Base-by-base conservation (phyloP, 257 asterid species). In the Salvia rosmarinus region DNA sequence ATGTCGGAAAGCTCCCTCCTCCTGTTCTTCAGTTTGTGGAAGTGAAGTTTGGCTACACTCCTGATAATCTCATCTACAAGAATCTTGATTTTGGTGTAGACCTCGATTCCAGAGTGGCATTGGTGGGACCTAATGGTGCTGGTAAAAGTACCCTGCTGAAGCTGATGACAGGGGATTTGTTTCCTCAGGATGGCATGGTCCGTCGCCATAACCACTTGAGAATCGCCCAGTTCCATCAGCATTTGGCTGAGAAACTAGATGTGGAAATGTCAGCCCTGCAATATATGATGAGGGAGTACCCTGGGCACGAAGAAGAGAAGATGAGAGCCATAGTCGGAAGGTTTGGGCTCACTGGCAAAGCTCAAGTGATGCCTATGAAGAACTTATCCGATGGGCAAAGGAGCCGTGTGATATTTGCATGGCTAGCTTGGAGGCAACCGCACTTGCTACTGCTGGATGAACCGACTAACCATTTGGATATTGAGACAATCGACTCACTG, bases 61-160 rank as follows among this genome's bases (percentile, higher is more conserved):
- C 96, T 1, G 99, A 91, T 4, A 88, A 88, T 76, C 94, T 91
- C 60, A 85, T 95, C 73, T 91, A 95, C 82, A 95, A 91, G 88
- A 82, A 79, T 66, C 55, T 95, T 6, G 99, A 95, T 55, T 95
- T 95, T 68, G 99, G 99, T 13, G 99, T 95, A 1, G 99, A 95
- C 85, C 90, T 92, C 0, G 99, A 95, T 74, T 91, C 99, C 1
- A 83, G 99, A 71, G 84, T 95, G 2, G 99, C 99, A 13, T 85
- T 95, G 32, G 99, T 95, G 61, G 99, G 99, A 9, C 99, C 99
- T 54, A 95, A 95, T 66, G 99, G 99, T 19, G 99, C 99, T 12
- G 99, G 99, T 3, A 95, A 95, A 76, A 95, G 99, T 74, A 95
- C 99, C 3, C 83, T 95, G 51, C 85, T 95, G 79, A 95, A 95